Evolutionary conservation across 306 rosid species (phyloP).

Genomic region (Calophaca sinica): DNA sequence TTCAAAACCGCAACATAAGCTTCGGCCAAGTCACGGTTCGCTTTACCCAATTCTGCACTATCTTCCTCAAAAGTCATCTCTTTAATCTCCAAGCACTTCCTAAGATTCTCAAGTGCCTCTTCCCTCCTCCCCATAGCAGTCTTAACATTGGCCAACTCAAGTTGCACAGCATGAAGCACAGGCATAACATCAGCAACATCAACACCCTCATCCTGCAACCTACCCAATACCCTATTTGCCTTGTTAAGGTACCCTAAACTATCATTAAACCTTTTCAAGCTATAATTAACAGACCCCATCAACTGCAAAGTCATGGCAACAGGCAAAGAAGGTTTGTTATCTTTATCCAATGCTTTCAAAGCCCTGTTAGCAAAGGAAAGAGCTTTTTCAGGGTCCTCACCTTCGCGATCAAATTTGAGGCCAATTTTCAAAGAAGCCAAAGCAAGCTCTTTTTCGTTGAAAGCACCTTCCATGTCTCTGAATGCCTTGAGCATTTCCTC

Average conservation of each 20-base stretch:
- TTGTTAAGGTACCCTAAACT: constrained; percentile 83
- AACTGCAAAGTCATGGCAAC: constrained; percentile 89
- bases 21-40: constrained; percentile 76
- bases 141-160: constrained; percentile 83
- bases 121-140: constrained; percentile 94
- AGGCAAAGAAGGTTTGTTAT: constrained; percentile 60
- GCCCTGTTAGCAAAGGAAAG: constrained; percentile 74
- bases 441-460: constrained; percentile 75
- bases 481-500: constrained; percentile 74
- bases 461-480: constrained; percentile 71
- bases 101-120: constrained; percentile 82
- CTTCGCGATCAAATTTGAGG: constrained; percentile 84
- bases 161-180: constrained; percentile 87
- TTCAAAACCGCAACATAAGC: constrained; percentile 77
- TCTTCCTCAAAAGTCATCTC: constrained; percentile 78
- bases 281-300: constrained; percentile 74
- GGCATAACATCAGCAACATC: constrained; percentile 68
- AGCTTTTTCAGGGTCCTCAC: constrained; percentile 81
- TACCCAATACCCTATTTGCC: constrained; percentile 77
- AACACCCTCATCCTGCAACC: constrained; percentile 66
- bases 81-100: constrained; percentile 84
- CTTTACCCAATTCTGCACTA: constrained; percentile 76
- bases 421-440: constrained; percentile 86
- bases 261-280: constrained; percentile 76
- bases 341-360: constrained; percentile 70